Base-by-base conservation (phyloP, 345 rosid genomes). In the Eucalyptus rudis region DNA sequence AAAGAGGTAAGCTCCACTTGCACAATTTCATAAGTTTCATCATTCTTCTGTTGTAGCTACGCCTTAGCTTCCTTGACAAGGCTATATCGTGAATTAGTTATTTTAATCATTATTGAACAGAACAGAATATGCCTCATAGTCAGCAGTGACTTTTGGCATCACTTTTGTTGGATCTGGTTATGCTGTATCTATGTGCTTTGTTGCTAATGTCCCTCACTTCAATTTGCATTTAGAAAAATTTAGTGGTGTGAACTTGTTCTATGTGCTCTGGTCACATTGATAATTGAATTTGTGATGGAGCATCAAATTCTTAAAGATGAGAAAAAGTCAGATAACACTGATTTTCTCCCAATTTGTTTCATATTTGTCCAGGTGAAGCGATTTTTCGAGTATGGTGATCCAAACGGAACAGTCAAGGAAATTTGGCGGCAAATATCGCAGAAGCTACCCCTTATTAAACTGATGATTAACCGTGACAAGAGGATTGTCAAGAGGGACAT, bases 371-470 rank as follows among this genome's bases (percentile, higher is more conserved):
- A 97, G 99, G 96, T 97, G 89, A 94, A 90, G 90, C 92, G 93
- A 47, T 98, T 94, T 88, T 98, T 92, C 71, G 91, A 91, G 33
- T 94, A 95, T 66, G 97, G 93, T 47, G 91, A 94, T 90, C 93
- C 95, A 20, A 90, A 95, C 87, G 99, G 99, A 93, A 92, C 98
- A 71, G 99, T 97, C 88, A 93, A 95, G 86, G 99, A 96, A 92
- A 95, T 97, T 81, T 98, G 99, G 99, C 96, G 94, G 44, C 94
- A 96, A 93, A 93, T 98, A 83, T 92, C 96, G 1, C 96, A 93
- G 91, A 98, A 98, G 95, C 94, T 97, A 64, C 97, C 98, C 49
- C 94, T 97, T 66, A 94, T 98, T 84, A 97, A 94, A 91, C 89
- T 94, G 91, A 96, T 95, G 99, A 94, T 92, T 66, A 98, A 97